Evolutionary conservation across 352 stramenopile species (phyloP), one percentile per base, ranked within the genome.

Genomic region (Thraustochytrium striatum): DNA sequence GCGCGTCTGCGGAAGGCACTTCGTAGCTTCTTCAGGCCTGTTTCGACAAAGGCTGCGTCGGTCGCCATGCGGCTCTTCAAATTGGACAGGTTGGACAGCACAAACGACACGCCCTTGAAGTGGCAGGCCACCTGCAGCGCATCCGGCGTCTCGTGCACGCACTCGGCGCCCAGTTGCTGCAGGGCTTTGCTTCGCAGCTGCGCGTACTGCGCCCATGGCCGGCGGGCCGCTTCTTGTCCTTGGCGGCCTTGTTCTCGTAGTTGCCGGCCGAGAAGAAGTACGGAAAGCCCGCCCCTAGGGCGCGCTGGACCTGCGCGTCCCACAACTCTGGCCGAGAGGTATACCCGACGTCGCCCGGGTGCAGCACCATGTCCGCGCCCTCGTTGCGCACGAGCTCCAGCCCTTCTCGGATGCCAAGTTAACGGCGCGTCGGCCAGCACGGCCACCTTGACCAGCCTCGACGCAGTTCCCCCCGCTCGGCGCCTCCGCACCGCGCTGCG

Each of bases 231-330:
- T 32, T 1, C 59, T 33, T 9, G n/a, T 21, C 19, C 7, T 58
- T 58, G 11, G 52, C 30, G 7, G 21, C n/a, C 36, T 75, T 75
- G 32, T 33, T 70, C 36, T 75, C 65, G 39, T 75, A 75, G 65
- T 75, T 75, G 0, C 65, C 65, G 3, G 65, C 44, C 32, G 65
- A 58, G 32, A 52, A 75, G 25, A 75, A 75, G 32, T 75, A 75
- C 8, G 41, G 41, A 43, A 75, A 72, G 33, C 50, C 25, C n/a
- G 21, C 19, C 19, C 65, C 65, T 9, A 75, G 65, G 21, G 36
- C 36, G 1, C 21, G 21, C 21, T 8, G 11, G 33, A 61, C 68
- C 52, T 75, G 65, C 21, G 32, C 36, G 2, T 61, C 11, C 65
- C 65, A 75, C 19, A 30, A 32, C 11, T 44, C 36, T 7, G 61